phyloP scores from a whole-genome alignment of 139 green algal genomes.

The Chlamydomonas incerta region DNA sequence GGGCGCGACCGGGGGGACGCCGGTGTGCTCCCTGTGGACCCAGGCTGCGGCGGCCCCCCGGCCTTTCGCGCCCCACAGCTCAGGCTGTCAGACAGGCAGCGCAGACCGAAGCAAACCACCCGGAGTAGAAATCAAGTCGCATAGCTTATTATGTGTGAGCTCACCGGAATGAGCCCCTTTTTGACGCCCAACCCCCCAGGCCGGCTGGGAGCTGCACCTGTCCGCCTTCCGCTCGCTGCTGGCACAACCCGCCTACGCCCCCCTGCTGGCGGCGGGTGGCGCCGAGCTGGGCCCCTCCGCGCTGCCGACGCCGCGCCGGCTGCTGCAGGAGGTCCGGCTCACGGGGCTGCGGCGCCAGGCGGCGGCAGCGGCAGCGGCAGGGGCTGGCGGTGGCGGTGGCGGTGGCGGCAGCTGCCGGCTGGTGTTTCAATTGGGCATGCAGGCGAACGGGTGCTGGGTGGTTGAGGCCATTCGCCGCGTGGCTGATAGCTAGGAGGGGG shows the following conservation, averaged over 20 bases:
- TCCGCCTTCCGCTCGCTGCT: slow-evolving; percentile 44
- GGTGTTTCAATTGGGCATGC: slow-evolving; percentile 18
- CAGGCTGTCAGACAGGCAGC: too few species aligned
- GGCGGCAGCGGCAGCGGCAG: neutral
- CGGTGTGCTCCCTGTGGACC: too few species aligned
- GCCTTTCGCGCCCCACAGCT: too few species aligned
- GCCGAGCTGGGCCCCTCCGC: slow-evolving; percentile 45
- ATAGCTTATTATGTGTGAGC: too few species aligned
- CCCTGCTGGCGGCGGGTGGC: slow-evolving; percentile 24
- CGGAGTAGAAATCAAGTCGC: too few species aligned
- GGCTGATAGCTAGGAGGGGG: too few species aligned
- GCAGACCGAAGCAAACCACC: too few species aligned
- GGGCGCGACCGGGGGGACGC: too few species aligned
- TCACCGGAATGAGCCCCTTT: too few species aligned
- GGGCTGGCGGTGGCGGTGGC: neutral
- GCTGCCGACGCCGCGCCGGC: slow-evolving; percentile 39
- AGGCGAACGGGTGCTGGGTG: slow-evolving; percentile 37
- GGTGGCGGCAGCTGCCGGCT: neutral
- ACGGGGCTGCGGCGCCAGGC: neutral
- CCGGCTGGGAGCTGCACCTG: slow-evolving; percentile 43
- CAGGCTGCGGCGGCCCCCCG: too few species aligned
- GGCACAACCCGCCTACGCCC: slow-evolving; percentile 37
- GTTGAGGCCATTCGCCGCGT: slow-evolving; percentile 30
- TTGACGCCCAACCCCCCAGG: neutral
- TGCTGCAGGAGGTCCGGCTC: slow-evolving; percentile 55